A percentile compares a stretch with the other conserved stretches of the same genome.
phyloP scores from a whole-genome alignment of 306 rosid genomes.

The Begonia peltatifolia region DNA sequence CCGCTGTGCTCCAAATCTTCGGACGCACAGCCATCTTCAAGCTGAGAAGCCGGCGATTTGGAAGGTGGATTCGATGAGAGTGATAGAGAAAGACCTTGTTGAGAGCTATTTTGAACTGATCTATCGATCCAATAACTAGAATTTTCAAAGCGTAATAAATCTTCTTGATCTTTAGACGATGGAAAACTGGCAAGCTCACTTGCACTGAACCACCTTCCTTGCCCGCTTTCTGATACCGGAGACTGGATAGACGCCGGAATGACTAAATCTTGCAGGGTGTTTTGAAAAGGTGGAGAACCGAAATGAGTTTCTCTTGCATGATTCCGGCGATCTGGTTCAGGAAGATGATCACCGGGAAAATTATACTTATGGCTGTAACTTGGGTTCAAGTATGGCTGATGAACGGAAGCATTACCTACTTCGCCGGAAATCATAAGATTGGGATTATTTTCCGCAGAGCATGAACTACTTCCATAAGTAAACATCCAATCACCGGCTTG shows the following conservation, averaged over 20 bases:
- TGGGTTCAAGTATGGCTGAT: constrained; percentile 14
- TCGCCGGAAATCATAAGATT: constrained; percentile 16
- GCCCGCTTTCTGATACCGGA: too few relatives aligned
- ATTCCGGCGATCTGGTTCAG: constrained; percentile 14
- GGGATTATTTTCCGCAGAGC: background rate
- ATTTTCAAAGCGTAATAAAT: too few relatives aligned
- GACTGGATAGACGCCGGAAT: background rate
- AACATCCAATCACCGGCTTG: too few relatives aligned
- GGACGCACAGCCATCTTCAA: constrained; percentile 14
- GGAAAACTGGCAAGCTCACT: too few relatives aligned
- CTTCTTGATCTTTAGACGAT: too few relatives aligned
- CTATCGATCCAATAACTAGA: too few relatives aligned
- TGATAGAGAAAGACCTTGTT: constrained; percentile 62
- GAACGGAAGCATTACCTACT: constrained; percentile 11
- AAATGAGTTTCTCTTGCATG: constrained; percentile 24
- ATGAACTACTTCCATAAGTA: too few relatives aligned
- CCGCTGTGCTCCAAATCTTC: constrained; percentile 8
- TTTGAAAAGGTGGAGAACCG: constrained; percentile 23
- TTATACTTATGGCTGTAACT: too few relatives aligned
- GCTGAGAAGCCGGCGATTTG: constrained; percentile 23
- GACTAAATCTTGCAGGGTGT: constrained; percentile 38
- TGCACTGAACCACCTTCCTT: too few relatives aligned
- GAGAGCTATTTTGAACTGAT: too few relatives aligned
- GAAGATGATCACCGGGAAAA: too few relatives aligned
- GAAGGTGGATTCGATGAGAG: constrained; percentile 58